Conservation (phyloP, 495 filamentous ascomycete species). For the Xylaria castorea region DNA sequence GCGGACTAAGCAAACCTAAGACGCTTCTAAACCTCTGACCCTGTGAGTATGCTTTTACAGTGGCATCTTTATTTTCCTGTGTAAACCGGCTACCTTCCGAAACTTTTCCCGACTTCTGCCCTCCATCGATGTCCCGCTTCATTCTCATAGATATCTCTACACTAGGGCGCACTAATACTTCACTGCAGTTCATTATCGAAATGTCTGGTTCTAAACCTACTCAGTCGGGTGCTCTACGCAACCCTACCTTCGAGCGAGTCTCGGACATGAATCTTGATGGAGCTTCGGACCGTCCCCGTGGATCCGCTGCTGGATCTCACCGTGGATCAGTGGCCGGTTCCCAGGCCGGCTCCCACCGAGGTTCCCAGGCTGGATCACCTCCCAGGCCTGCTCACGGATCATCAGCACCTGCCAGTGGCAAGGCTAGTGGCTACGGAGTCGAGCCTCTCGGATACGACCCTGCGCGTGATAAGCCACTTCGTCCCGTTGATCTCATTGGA, state of each 20-base stretch:
- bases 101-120: neutral
- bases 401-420: constrained; percentile 16
- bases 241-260: neutral
- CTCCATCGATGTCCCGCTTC: neutral
- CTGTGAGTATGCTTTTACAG: neutral
- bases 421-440: constrained; percentile 25
- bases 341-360: neutral
- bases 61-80: neutral
- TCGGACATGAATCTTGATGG: constrained; percentile 16
- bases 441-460: constrained; percentile 40
- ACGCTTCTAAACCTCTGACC: neutral
- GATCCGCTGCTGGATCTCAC: constrained; percentile 25
- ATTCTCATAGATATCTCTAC: neutral
- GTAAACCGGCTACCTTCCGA: neutral
- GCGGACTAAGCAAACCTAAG: neutral
- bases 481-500: constrained; percentile 33
- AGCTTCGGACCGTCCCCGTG: constrained; percentile 28
- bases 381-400: neutral
- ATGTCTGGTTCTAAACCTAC: constrained; percentile 20
- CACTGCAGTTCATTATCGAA: neutral
- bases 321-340: constrained; percentile 15
- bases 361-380: constrained; percentile 21
- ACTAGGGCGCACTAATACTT: neutral
- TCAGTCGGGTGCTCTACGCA: neutral
- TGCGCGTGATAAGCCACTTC: constrained; percentile 32